A percentile compares a stretch with the other conserved stretches of the same genome.
Evolutionary conservation across 768 basidiomycete species (phyloP).

Genomic region (Peribolospora baueri): DNA sequence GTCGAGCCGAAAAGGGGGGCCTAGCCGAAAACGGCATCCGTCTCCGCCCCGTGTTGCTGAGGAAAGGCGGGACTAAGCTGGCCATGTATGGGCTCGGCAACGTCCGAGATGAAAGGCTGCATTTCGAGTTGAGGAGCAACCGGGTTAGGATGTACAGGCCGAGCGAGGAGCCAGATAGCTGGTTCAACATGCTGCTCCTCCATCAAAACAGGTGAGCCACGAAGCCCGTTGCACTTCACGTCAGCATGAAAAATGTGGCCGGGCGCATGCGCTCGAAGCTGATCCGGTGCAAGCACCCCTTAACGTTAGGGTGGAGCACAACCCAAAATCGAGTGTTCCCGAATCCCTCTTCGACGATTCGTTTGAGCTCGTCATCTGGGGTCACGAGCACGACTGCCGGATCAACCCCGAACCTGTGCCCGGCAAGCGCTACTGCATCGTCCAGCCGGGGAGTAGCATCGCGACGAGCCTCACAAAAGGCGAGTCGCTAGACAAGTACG

Average conservation of each 20-base stretch:
- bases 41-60: constrained; percentile 67
- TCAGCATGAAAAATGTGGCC: not conserved
- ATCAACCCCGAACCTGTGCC: constrained; percentile 52
- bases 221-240: not conserved
- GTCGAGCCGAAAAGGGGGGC: not conserved
- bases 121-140: constrained; percentile 79
- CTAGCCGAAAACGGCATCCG: constrained; percentile 37
- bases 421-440: constrained; percentile 71
- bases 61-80: constrained; percentile 46
- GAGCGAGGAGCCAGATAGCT: constrained; percentile 49
- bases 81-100: constrained; percentile 91
- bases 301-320: constrained; percentile 55
- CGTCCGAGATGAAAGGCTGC: constrained; percentile 87
- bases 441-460: constrained; percentile 82
- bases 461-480: constrained; percentile 88
- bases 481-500: constrained; percentile 71
- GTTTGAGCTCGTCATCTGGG: constrained; percentile 85
- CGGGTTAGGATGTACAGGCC: constrained; percentile 95
- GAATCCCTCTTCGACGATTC: constrained; percentile 95
- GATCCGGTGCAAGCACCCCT: no score
- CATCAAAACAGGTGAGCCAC: constrained; percentile 74
- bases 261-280: no score
- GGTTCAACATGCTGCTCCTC: constrained; percentile 82
- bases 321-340: constrained; percentile 78
- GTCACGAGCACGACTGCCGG: constrained; percentile 94